Evolutionary conservation across 2,329 filamentous ascomycete genomes (phyloP).

Genomic region (Cytospora piceicola): DNA sequence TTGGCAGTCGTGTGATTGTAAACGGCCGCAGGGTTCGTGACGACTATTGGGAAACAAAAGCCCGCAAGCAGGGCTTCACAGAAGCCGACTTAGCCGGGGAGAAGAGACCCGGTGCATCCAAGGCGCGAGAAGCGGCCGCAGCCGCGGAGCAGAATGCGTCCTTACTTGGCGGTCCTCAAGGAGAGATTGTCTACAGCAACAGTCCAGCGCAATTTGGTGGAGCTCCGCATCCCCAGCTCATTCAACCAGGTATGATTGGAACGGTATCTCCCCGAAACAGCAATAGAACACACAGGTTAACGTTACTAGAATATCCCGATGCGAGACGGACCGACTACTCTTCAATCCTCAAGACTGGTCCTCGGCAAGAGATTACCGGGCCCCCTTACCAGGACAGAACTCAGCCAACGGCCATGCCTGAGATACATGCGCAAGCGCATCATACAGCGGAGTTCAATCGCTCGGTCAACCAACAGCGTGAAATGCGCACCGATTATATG

Average conservation of each 20-base stretch:
- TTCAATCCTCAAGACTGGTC: slow-evolving; percentile 74
- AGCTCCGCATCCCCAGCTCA: slow-evolving; percentile 68
- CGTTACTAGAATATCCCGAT: slow-evolving; percentile 77
- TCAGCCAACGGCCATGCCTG: slow-evolving; percentile 72
- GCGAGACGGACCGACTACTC: slow-evolving; percentile 80
- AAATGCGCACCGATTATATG: slow-evolving; percentile 77
- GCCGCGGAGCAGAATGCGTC: slow-evolving; percentile 66
- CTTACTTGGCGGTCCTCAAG: slow-evolving; percentile 69
- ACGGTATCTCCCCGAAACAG: slow-evolving; percentile 61
- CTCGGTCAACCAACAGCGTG: slow-evolving; percentile 76
- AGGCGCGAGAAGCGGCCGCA: slow-evolving; percentile 80
- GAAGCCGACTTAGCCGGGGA: slow-evolving; percentile 95
- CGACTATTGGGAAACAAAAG: slow-evolving; percentile 99
- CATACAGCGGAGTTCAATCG: slow-evolving; percentile 93
- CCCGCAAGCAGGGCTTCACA: slow-evolving; percentile 95
- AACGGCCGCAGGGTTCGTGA: slow-evolving; percentile 90
- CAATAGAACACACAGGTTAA: slow-evolving; percentile 82
- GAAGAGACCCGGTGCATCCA: slow-evolving; percentile 90
- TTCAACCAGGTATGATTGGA: slow-evolving; percentile 75
- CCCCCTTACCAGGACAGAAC: slow-evolving; percentile 87
- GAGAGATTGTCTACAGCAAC: slow-evolving; percentile 88
- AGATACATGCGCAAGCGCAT: slow-evolving; percentile 83
- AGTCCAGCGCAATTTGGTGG: slow-evolving; percentile 67
- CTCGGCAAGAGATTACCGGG: slow-evolving; percentile 87
- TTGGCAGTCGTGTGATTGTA: slow-evolving; percentile 90